These are phyloP conservation scores for Magnusiomyces suaveolens DNA, from an alignment of 1,139 yeast genomes.

Conservation along the genomic window DNA sequence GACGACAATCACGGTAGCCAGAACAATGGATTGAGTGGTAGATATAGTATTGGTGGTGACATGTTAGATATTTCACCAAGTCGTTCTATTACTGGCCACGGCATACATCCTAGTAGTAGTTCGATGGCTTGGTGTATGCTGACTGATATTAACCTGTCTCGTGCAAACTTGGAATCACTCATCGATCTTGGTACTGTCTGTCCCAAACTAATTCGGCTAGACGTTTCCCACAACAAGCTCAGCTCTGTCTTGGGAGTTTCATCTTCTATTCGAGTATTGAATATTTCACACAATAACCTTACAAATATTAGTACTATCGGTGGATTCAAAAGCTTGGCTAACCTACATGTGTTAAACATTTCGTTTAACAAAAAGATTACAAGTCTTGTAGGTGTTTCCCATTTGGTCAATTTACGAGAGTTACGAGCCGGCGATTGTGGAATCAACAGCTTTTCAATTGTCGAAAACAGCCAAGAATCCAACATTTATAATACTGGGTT, in stretches of 20 bases:
- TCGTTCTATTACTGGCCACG: not conserved
- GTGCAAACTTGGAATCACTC: conserved; percentile 26
- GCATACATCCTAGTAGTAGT: not conserved
- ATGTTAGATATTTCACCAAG: no score
- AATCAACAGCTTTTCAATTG: conserved; percentile 4
- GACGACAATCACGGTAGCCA: no score
- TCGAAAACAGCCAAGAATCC: conserved; percentile 10
- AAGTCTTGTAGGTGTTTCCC: conserved; percentile 24
- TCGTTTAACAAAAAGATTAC: conserved; percentile 21
- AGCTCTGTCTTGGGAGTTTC: conserved; percentile 33
- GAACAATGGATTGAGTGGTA: no score
- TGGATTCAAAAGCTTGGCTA: conserved; percentile 18
- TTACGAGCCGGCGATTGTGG: conserved; percentile 16
- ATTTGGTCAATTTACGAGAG: conserved; percentile 26
- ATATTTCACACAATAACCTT: conserved; percentile 28
- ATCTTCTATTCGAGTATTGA: conserved; percentile 21
- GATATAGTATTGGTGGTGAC: no score
- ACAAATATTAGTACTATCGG: conserved; percentile 28
- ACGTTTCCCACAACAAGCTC: conserved; percentile 30
- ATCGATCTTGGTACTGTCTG: conserved; percentile 31
- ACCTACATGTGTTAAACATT: conserved; percentile 29
- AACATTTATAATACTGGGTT: conserved; percentile 23
- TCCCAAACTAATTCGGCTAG: conserved; percentile 29
- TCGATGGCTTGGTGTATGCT: conserved; percentile 32
- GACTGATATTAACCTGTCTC: conserved; percentile 26